These are phyloP conservation scores for Vitis hybrid DNA, from an alignment of 177 flowering plant species.

Conservation along the genomic window DNA sequence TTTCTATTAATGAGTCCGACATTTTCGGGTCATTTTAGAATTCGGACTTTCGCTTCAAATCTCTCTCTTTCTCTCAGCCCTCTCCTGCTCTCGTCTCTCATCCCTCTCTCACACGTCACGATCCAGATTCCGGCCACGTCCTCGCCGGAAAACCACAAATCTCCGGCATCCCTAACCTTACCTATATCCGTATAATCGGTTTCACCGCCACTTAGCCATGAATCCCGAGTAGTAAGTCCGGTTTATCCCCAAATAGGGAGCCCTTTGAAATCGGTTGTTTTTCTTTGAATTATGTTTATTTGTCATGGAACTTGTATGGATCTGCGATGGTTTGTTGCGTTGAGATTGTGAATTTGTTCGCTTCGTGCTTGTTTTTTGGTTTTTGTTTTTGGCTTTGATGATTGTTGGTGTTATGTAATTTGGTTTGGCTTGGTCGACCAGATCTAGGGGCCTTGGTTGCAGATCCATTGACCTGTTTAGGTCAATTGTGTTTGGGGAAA, in stretches of 20 bases:
- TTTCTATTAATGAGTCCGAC: background rate
- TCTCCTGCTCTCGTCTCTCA: background rate
- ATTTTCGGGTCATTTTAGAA: background rate
- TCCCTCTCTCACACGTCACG: background rate
- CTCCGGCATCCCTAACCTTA: background rate
- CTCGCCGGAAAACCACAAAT: constrained; percentile 3
- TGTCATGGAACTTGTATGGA: constrained; percentile 1
- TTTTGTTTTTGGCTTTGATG: background rate
- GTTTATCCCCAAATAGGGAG: background rate
- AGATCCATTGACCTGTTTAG: constrained; percentile 15
- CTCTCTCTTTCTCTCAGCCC: constrained; percentile 4
- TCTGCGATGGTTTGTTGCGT: constrained; percentile 3
- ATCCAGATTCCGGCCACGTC: background rate
- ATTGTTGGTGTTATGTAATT: background rate
- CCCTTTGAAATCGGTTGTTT: background rate
- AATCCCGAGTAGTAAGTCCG: constrained; percentile 67
- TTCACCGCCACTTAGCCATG: constrained; percentile 27
- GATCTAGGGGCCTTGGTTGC: constrained; percentile 14
- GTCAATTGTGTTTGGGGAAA: background rate
- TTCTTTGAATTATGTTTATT: background rate
- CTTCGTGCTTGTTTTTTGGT: background rate
- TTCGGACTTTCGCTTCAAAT: background rate
- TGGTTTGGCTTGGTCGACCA: constrained; percentile 2
- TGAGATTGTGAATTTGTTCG: background rate
- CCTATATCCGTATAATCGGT: background rate